Evolutionary conservation across 1,139 yeast genomes (phyloP).

Genomic region (Lodderomyces jiufengensis): DNA sequence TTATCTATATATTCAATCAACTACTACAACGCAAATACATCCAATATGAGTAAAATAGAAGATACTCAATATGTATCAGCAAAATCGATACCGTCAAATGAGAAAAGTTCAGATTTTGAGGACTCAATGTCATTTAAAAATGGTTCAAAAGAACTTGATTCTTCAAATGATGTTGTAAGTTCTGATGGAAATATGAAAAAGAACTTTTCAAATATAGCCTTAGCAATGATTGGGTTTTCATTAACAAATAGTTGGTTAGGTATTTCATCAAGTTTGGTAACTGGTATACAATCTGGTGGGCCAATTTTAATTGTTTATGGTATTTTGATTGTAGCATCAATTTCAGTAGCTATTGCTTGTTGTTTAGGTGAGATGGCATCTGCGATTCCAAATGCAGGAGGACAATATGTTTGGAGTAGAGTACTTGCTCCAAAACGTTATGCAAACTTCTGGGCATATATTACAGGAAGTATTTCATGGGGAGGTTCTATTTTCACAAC

Average conservation of each 20-base stretch:
- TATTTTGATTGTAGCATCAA: slow-evolving; percentile 55
- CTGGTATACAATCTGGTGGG: slow-evolving; percentile 66
- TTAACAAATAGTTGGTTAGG: slow-evolving; percentile 64
- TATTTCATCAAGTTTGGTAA: slow-evolving; percentile 53
- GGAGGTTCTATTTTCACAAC: slow-evolving; percentile 56
- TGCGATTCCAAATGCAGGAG: slow-evolving; percentile 57
- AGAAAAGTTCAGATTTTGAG: no score
- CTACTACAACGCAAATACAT: no score
- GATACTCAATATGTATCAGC: no score
- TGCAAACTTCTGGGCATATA: slow-evolving; percentile 46
- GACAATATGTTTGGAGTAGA: slow-evolving; percentile 60
- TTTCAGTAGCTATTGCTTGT: slow-evolving; percentile 38
- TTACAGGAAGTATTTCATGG: slow-evolving; percentile 57
- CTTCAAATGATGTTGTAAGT: background rate
- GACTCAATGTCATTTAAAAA: background rate
- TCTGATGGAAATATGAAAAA: slow-evolving; percentile 38
- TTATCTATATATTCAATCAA: background rate
- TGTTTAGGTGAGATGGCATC: slow-evolving; percentile 48
- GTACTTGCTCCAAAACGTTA: slow-evolving; percentile 49
- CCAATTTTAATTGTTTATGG: slow-evolving; percentile 68
- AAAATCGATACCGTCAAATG: no score
- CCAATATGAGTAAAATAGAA: no score
- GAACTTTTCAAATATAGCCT: slow-evolving; percentile 51
- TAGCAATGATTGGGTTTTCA: slow-evolving; percentile 67
- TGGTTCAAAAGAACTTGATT: background rate